These are phyloP conservation scores for Ceratocystis ficicola DNA, from an alignment of 2,329 filamentous ascomycete species.

Conservation along the genomic window DNA sequence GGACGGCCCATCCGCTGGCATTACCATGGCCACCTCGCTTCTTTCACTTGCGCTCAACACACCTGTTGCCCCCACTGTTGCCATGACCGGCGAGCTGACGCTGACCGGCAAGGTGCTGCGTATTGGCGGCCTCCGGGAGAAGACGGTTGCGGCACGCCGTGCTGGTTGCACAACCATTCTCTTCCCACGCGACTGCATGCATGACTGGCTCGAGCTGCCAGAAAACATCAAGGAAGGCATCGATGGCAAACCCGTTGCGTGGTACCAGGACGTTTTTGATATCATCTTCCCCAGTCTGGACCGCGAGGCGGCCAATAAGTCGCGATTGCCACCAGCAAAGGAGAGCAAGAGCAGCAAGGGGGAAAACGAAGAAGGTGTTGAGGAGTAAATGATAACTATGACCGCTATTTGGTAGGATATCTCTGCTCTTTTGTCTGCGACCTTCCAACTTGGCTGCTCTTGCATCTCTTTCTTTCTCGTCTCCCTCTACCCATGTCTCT, in stretches of 20 bases:
- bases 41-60: slow-evolving; percentile 72
- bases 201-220: slow-evolving; percentile 93
- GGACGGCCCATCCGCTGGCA: slow-evolving; percentile 83
- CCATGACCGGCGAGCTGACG: slow-evolving; percentile 96
- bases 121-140: slow-evolving; percentile 88
- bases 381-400: slow-evolving; percentile 22
- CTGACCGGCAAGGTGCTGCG: slow-evolving; percentile 92
- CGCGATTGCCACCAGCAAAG: slow-evolving; percentile 33
- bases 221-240: slow-evolving; percentile 99
- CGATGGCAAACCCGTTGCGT: slow-evolving; percentile 77
- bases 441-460: no score
- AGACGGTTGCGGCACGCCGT: slow-evolving; percentile 87
- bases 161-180: slow-evolving; percentile 88
- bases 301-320: slow-evolving; percentile 57
- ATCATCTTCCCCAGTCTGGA: slow-evolving; percentile 79
- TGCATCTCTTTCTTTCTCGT: not conserved
- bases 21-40: slow-evolving; percentile 94
- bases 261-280: slow-evolving; percentile 90
- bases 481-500: slow-evolving; percentile 17
- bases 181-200: slow-evolving; percentile 90
- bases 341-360: slow-evolving; percentile 34
- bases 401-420: not conserved
- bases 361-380: slow-evolving; percentile 30
- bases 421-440: no score
- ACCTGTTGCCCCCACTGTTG: slow-evolving; percentile 70